Percentiles rank a stretch among this genome's conserved stretches.
These are phyloP conservation scores for Auriscalpium orientale DNA, from an alignment of 768 basidiomycete species.

Conservation along the genomic window DNA sequence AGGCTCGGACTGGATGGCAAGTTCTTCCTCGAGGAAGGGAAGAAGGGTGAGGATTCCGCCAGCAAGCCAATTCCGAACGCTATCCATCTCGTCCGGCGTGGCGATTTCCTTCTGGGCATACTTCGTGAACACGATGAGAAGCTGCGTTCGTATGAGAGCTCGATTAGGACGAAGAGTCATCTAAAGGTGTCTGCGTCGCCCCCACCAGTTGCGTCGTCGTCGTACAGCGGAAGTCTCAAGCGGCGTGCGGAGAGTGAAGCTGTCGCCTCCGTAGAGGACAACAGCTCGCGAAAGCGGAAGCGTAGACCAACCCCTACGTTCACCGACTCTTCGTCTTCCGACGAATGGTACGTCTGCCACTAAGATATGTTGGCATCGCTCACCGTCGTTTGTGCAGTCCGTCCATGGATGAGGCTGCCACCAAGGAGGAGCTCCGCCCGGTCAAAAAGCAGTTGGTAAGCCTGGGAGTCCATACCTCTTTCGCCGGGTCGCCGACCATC, in stretches of 20 bases:
- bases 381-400: constrained; percentile 41
- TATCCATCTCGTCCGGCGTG: constrained; percentile 94
- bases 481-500: constrained; percentile 1
- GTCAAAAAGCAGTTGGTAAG: constrained; percentile 92
- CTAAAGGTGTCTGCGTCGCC: constrained; percentile 70
- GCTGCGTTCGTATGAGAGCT: constrained; percentile 80
- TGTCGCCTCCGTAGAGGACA: constrained; percentile 71
- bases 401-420: constrained; percentile 89
- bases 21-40: constrained; percentile 97
- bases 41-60: constrained; percentile 82
- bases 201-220: constrained; percentile 69
- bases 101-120: constrained; percentile 84
- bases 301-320: constrained; percentile 94
- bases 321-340: constrained; percentile 89
- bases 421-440: constrained; percentile 92
- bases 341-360: constrained; percentile 67
- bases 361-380: background rate
- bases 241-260: constrained; percentile 83
- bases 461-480: constrained; percentile 6
- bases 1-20: constrained; percentile 81
- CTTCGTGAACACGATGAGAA: constrained; percentile 87
- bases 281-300: constrained; percentile 68
- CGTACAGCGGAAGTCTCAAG: constrained; percentile 52
- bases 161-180: constrained; percentile 62
- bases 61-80: constrained; percentile 92